Conservation (phyloP, 208 protist species). For the Wallacemonas sp. region DNA sequence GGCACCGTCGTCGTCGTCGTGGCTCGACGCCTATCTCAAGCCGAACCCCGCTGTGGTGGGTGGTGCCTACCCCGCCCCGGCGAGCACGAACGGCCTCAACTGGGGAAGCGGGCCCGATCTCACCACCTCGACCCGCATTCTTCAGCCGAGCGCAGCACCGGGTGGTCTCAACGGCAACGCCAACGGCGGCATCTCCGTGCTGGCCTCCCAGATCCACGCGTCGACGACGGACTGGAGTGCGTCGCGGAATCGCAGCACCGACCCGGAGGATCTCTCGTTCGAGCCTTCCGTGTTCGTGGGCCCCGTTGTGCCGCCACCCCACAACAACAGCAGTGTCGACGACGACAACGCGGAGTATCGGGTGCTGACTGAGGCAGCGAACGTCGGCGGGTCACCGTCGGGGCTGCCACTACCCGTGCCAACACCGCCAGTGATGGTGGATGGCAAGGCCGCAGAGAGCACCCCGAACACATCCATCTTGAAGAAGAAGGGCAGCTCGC, state of each 20-base stretch:
- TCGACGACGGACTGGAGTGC: not conserved
- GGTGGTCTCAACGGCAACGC: not conserved
- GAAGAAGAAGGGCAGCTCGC: not conserved
- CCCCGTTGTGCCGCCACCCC: conserved; percentile 8
- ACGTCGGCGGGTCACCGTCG: no score
- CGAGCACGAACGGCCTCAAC: conserved; percentile 2
- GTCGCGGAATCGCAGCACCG: not conserved
- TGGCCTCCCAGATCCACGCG: conserved; percentile 14
- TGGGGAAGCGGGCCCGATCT: conserved; percentile 1
- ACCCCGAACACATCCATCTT: not conserved
- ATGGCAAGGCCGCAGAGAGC: no score
- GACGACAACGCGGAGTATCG: not conserved
- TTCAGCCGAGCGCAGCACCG: not conserved
- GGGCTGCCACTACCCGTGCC: no score
- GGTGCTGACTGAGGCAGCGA: no score
- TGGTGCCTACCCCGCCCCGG: conserved; percentile 1
- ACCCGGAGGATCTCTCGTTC: conserved; percentile 38
- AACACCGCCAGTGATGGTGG: no score
- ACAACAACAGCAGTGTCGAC: not conserved
- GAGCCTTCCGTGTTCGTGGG: conserved; percentile 46
- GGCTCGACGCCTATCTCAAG: conserved; percentile 4
- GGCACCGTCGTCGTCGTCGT: conserved; percentile 1
- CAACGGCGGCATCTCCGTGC: conserved; percentile 8
- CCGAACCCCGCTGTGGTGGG: not conserved
- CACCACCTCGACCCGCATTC: conserved; percentile 1